These are phyloP conservation scores for Bruguiera sexangula DNA, from an alignment of 345 rosid species.

Conservation along the genomic window DNA sequence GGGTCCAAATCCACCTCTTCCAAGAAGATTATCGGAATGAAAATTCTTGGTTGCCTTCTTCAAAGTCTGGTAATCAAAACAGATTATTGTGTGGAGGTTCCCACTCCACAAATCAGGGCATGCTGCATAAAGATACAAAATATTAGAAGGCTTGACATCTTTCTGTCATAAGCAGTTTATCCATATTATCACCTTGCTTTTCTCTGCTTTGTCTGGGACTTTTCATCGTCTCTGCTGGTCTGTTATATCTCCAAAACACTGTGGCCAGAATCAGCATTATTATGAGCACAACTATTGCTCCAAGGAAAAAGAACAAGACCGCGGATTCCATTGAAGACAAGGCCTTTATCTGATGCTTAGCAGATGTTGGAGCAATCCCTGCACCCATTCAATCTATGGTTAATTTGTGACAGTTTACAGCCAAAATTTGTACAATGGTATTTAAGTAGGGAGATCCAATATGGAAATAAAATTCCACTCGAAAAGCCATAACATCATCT, in stretches of 20 bases:
- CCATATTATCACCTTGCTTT: slow-evolving; percentile 17
- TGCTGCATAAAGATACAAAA: slow-evolving; percentile 20
- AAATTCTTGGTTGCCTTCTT: slow-evolving; percentile 62
- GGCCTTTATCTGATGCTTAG: slow-evolving; percentile 1
- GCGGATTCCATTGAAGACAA: slow-evolving; percentile 2
- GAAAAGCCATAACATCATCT: no score
- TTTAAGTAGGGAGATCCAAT: no score
- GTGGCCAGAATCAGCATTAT: slow-evolving; percentile 28
- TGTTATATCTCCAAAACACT: slow-evolving; percentile 26
- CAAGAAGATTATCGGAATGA: slow-evolving; percentile 48
- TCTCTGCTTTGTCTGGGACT: neutral
- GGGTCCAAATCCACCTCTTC: slow-evolving; percentile 64
- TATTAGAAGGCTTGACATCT: neutral
- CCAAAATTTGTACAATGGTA: no score
- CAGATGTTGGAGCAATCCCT: slow-evolving; percentile 21
- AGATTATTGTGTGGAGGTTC: slow-evolving; percentile 38
- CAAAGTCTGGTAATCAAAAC: slow-evolving; percentile 45
- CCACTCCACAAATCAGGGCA: slow-evolving; percentile 39
- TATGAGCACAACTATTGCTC: slow-evolving; percentile 26
- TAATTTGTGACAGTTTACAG: no score
- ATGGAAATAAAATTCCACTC: no score
- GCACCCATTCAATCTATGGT: neutral
- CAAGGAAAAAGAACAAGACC: slow-evolving; percentile 32
- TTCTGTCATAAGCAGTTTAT: neutral
- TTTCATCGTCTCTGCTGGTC: slow-evolving; percentile 21